A percentile compares a stretch with the other conserved stretches of the same genome.
These are phyloP conservation scores for Thymus quinquecostatus DNA, from an alignment of 257 asterid species.

Conservation along the genomic window DNA sequence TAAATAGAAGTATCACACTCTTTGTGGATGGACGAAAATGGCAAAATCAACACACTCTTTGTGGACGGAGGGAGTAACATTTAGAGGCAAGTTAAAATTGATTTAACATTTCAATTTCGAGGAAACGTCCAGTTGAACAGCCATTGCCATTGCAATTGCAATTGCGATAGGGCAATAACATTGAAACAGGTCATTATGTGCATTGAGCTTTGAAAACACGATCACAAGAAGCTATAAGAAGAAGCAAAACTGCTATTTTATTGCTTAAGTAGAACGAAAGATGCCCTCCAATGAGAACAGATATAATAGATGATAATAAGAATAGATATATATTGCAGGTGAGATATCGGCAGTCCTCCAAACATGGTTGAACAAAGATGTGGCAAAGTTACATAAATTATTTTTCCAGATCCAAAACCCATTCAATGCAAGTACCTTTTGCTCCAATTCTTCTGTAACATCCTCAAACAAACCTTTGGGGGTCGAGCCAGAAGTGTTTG, in stretches of 20 bases:
- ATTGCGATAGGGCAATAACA: not conserved
- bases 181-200: not conserved
- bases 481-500: constrained; percentile 86
- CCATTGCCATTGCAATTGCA: not conserved
- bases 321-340: constrained; percentile 2
- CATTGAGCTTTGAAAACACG: not conserved
- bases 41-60: too few species aligned
- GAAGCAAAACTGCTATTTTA: not conserved
- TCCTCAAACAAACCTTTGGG: constrained; percentile 96
- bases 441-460: constrained; percentile 76
- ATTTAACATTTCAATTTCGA: not conserved
- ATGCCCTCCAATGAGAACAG: not conserved
- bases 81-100: not conserved
- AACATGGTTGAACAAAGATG: not conserved
- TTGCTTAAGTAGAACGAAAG: not conserved
- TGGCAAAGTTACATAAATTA: constrained; percentile 7
- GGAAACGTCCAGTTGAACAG: not conserved
- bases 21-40: too few species aligned
- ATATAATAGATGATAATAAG: not conserved
- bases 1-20: too few species aligned
- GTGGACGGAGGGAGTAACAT: not conserved
- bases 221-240: not conserved
- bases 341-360: not conserved
- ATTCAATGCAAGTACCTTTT: constrained; percentile 54
- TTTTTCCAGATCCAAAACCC: constrained; percentile 6